These are phyloP conservation scores for Lagenaria siceraria DNA, from an alignment of 306 rosid genomes.

Conservation along the genomic window DNA sequence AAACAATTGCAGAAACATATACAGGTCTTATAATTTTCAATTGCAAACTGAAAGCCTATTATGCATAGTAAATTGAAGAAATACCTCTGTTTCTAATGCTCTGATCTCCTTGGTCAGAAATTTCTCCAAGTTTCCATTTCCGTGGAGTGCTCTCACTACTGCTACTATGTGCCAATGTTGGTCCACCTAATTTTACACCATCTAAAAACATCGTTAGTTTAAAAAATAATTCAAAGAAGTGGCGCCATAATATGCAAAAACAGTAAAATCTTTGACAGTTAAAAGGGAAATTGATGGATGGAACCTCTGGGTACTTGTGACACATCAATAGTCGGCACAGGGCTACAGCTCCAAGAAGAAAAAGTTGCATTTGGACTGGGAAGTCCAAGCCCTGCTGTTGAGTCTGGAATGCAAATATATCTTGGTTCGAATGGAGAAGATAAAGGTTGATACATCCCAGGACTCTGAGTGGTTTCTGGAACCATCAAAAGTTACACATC, in stretches of 20 bases:
- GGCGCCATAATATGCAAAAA: background rate
- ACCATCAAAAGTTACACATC: slow-evolving; percentile 24
- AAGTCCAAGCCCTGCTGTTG: slow-evolving; percentile 49
- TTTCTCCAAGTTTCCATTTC: slow-evolving; percentile 27
- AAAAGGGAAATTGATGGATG: slow-evolving; percentile 3
- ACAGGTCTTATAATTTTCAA: background rate
- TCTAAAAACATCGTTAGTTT: slow-evolving; percentile 25
- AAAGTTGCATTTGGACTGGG: slow-evolving; percentile 36
- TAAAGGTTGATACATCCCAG: slow-evolving; percentile 42
- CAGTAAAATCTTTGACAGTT: background rate
- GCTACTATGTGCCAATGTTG: slow-evolving; percentile 40
- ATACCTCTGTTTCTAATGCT: slow-evolving; percentile 43
- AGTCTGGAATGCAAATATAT: slow-evolving; percentile 36
- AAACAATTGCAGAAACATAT: background rate
- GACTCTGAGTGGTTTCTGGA: slow-evolving; percentile 29
- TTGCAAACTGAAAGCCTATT: background rate
- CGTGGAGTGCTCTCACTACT: slow-evolving; percentile 51
- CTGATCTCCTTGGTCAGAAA: slow-evolving; percentile 19
- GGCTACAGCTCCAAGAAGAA: slow-evolving; percentile 52
- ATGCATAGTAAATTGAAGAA: background rate
- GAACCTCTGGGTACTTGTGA: slow-evolving; percentile 60
- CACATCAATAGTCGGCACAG: slow-evolving; percentile 25
- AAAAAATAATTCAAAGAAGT: slow-evolving; percentile 3
- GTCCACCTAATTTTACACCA: slow-evolving; percentile 28
- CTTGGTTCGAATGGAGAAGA: slow-evolving; percentile 42